Percentiles rank a stretch among this genome's conserved stretches.
These are phyloP conservation scores for Aspergillus funiculosus DNA, from an alignment of 495 filamentous ascomycete genomes.

Conservation along the genomic window DNA sequence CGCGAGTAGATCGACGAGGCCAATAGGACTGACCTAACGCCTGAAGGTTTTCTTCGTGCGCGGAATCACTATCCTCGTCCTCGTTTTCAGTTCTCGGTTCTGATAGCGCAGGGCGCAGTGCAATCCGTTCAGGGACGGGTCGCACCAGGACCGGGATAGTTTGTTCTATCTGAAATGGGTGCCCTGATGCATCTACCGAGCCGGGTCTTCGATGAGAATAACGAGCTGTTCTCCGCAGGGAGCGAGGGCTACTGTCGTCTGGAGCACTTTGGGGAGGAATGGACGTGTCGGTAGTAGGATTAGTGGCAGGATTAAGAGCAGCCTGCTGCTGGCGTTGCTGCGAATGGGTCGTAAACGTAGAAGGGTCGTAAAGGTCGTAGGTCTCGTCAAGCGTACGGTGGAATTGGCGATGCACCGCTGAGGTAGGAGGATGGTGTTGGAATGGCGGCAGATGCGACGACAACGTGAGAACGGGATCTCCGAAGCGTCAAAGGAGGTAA, in stretches of 20 bases:
- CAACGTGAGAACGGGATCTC: conserved; percentile 30
- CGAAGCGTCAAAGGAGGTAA: conserved; percentile 1
- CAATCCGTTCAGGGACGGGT: conserved; percentile 19
- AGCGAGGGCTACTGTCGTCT: conserved; percentile 46
- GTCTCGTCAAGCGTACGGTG: conserved; percentile 48
- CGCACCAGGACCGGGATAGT: conserved; percentile 26
- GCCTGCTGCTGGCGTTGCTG: conserved; percentile 56
- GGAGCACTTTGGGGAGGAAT: conserved; percentile 48
- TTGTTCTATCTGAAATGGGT: conserved; percentile 25
- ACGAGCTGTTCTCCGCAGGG: conserved; percentile 46
- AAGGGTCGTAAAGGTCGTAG: conserved; percentile 54
- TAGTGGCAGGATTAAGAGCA: conserved; percentile 30
- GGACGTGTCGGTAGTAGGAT: conserved; percentile 26
- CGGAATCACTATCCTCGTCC: conserved; percentile 28
- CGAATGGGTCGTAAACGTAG: conserved; percentile 45
- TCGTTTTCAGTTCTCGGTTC: conserved; percentile 38
- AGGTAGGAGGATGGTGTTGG: conserved; percentile 19
- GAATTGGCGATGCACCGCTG: conserved; percentile 41
- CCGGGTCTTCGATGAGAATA: conserved; percentile 33
- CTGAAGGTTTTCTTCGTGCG: conserved; percentile 32
- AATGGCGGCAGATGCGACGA: conserved; percentile 20
- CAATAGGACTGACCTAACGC: conserved; percentile 41
- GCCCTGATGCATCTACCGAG: conserved; percentile 31
- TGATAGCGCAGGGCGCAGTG: conserved; percentile 32
- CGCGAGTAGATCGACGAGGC: conserved; percentile 50